A percentile compares a stretch with the other conserved stretches of the same genome.
Conservation (phyloP, 441 rosid genomes). For the Populus hybrid region DNA sequence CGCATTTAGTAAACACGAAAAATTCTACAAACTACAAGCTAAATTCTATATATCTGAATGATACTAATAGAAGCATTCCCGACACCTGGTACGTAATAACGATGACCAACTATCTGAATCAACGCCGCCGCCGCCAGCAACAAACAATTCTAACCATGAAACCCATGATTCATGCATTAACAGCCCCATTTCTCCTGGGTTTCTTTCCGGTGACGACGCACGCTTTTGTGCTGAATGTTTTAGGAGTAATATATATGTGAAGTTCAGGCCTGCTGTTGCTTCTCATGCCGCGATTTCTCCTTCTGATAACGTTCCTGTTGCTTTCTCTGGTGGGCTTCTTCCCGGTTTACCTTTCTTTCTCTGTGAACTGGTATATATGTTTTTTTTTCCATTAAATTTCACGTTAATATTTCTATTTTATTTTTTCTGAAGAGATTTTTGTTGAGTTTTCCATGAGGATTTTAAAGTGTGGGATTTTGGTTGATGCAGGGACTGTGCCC, state of each 20-base stretch:
- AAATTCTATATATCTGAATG: too few relatives aligned
- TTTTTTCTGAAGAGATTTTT: too few relatives aligned
- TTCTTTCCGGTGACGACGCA: constrained; percentile 43
- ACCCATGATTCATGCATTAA: constrained; percentile 41
- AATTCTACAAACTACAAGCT: too few relatives aligned
- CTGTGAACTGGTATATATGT: neutral
- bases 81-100: neutral
- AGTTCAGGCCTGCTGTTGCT: constrained; percentile 84
- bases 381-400: neutral
- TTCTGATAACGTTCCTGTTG: constrained; percentile 85
- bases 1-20: too few relatives aligned
- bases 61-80: too few relatives aligned
- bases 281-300: constrained; percentile 89
- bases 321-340: constrained; percentile 94
- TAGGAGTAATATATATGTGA: constrained; percentile 66
- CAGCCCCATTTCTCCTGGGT: constrained; percentile 37
- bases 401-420: too few relatives aligned
- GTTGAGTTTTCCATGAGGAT: too few relatives aligned
- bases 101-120: constrained; percentile 18
- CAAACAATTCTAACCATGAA: neutral
- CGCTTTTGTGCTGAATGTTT: constrained; percentile 75
- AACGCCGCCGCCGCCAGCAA: neutral
- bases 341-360: constrained; percentile 47
- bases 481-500: neutral
- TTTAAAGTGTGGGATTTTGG: neutral